Conservation (phyloP, 2,329 filamentous ascomycete species). For the Colletotrichum tofieldiae region DNA sequence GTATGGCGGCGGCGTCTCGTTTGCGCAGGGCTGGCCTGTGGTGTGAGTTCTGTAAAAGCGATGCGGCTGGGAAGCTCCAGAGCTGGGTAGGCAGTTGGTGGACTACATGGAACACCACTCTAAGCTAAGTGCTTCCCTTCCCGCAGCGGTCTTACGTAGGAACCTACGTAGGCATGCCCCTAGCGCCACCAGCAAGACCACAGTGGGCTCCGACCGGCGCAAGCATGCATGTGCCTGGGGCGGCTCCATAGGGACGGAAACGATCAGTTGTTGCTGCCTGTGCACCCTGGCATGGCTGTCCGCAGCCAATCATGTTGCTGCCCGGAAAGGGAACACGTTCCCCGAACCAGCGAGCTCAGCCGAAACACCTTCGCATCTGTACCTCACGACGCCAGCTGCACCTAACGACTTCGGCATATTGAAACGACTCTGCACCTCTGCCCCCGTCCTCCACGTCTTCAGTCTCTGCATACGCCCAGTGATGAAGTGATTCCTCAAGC, state of each 20-base stretch:
- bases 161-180: background rate
- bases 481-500: constrained; percentile 33
- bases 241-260: constrained; percentile 14
- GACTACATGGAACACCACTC: constrained; percentile 13
- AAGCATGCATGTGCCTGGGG: constrained; percentile 24
- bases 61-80: constrained; percentile 33
- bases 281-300: constrained; percentile 22
- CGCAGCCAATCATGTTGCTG: constrained; percentile 32
- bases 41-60: background rate
- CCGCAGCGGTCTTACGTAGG: constrained; percentile 9
- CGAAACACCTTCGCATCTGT: constrained; percentile 32
- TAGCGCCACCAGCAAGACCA: constrained; percentile 2
- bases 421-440: constrained; percentile 7
- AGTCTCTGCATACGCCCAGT: constrained; percentile 4
- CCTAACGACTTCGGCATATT: constrained; percentile 3
- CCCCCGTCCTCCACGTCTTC: background rate
- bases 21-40: constrained; percentile 9
- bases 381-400: constrained; percentile 28
- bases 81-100: constrained; percentile 5
- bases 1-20: constrained; percentile 4
- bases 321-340: constrained; percentile 43
- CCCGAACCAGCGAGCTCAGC: constrained; percentile 33
- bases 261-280: constrained; percentile 31
- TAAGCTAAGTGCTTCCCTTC: background rate
- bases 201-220: constrained; percentile 26